Base-by-base conservation (phyloP, 164 flowering plant genomes). In the Akebia trifoliata region DNA sequence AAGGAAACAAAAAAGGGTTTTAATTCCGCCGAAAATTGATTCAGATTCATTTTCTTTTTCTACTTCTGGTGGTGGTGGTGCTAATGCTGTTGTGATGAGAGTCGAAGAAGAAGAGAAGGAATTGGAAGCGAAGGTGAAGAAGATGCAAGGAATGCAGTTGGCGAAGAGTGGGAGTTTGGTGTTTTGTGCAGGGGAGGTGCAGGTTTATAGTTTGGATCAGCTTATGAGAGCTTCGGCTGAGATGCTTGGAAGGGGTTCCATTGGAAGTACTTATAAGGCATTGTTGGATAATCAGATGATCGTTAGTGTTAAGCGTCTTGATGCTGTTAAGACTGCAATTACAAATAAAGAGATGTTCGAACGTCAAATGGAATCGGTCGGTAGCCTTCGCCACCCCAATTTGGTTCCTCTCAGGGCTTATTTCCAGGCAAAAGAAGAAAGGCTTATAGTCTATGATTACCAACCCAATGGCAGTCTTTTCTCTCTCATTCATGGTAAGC, bases 141-240 rank as follows among this genome's bases (percentile, higher is more conserved):
- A 73, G 62, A 75, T 61, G 57, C 76, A 72, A 20, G 48, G 48
- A 28, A 44, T 44, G 6, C 48, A 56, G 15, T 70, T 68, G 54
- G 81, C 61, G 38, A 81, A 75, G 71, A 82, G 92, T 46, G 97
- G 97, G 74, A 75, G 57, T 53, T 69, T 93, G 57, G 69, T 77
- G 12, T 93, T 93, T 77, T 87, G 92, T 66, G 97, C 86, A 21
- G 97, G 97, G n/a, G 99, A 87, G 76, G 66, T 75, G 17, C 86
- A 78, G 68, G 66, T 72, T 28, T 93, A 85, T 49, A 62, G 72
- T 12, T 63, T 87, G 80, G 96, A 93, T 68, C 86, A 93, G 82
- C 77, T 93, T 68, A 87, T 93, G 97, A 75, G 81, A 56, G 99
- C 89, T 3, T 87, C 94, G 0, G 98, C 97, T 5, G 97, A 93